Base-by-base conservation (phyloP, 23 red algal species). In the Gracilaria vermiculophylla region DNA sequence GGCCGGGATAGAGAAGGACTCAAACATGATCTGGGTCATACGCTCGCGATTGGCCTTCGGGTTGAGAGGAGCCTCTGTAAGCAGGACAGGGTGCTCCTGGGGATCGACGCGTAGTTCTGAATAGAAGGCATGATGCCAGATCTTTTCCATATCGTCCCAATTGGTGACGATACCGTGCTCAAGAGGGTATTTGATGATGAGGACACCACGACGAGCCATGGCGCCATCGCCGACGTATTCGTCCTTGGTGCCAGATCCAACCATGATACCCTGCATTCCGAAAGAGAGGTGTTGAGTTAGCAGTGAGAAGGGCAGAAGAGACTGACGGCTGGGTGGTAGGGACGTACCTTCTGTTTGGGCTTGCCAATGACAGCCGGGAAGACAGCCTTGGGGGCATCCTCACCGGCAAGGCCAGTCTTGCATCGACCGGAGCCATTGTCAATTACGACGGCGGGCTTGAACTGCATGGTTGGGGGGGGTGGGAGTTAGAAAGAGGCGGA, bases 71-170 rank as follows among this genome's bases (percentile, higher is more conserved):
- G 97, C 97, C 62, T 99, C 97, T 8, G 97, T 99, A n/a, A 99
- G 89, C 50, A 99, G 86, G 36, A 94, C 85, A 25, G 97, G 97
- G 49, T 95, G 97, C 65, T 99, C 97, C 79, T 91, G 89, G 11
- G 97, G 97, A 41, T 91, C 92, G 27, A 99, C 91, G 37, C 97
- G 97, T 53, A 99, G 86, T 91, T 99, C 97, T 45, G 89, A 93
- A 77, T 90, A 99, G 83, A 96, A 99, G 62, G 97, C 92, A 62
- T 99, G 97, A 89, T 94, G 79, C 97, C 97, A 99, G 70, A 99
- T 95, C 89, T 99, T 99, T 55, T 99, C 97, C 97, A 99, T 99
- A 72, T 99, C 97, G 27, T 95, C 97, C 97, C 97, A 99, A 44
- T 86, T 86, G 48, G 97, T 99, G 49, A 99, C 97, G 75, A 99